Evolutionary conservation across 164 flowering plant genomes (phyloP), one percentile per base, ranked within the genome.

Genomic region (Aristolochia contorta): DNA sequence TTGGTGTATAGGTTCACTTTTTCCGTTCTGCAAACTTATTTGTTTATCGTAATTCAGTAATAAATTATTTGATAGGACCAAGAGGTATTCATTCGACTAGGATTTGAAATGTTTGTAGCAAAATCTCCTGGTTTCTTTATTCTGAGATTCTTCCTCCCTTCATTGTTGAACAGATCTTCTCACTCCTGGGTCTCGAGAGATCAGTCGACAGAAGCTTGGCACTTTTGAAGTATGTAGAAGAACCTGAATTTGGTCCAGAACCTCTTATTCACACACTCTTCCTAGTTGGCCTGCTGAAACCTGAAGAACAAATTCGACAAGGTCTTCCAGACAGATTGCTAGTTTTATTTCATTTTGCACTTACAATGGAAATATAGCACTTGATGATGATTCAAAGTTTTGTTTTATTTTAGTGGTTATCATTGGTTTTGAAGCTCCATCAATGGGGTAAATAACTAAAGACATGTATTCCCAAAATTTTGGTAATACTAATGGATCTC

Each of bases 211-310:
- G 59, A 48, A 67, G 75, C 19, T 87, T 91, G 95, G 72, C 57
- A 20, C 51, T 87, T 50, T 71, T 56, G 69, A 92, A 85, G 71
- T 78, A 64, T 69, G 81, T 80, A 33, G 87, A 87, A 66, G 98
- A 89, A 67, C 72, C 93, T 47, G 85, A 77, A 43, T 89, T 92
- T 65, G 98, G 98, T 24, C 96, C 89, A 1, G 87, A 79, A 0
- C 46, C 67, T 24, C 75, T 73, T 6, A 60, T 81, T 65, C 75
- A 79, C 47, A 78, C 89, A 0, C 76, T 85, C 37, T 89, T 78
- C 65, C 19, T 92, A 25, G 21, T 54, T 63, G 95, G 88, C 14
- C 67, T 72, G 64, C 71, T 82, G 69, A 55, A 22, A 6, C 54
- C 62, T 23, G 71, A 61, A 47, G 58, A 62, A 64, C 67, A 62